Percentiles rank a stretch among this genome's conserved stretches.
phyloP scores from a whole-genome alignment of 75 land plant species.

The Cryptomeria japonica region DNA sequence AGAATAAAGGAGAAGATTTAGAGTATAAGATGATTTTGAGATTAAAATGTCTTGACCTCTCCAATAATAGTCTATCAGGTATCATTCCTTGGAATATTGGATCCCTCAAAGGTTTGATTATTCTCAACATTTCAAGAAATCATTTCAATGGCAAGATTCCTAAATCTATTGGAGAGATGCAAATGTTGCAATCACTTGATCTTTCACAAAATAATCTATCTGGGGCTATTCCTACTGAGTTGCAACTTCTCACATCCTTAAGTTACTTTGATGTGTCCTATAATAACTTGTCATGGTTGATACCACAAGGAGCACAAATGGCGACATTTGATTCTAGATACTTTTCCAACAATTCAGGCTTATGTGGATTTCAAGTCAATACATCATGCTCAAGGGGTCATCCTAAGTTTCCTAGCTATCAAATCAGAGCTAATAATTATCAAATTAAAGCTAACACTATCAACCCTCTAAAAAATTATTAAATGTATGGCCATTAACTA shows the following conservation, averaged over 20 bases:
- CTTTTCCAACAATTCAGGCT: neutral
- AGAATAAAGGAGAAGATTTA: neutral
- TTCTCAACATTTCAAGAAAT: too few relatives aligned
- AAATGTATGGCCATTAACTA: too few relatives aligned
- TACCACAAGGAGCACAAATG: too few relatives aligned
- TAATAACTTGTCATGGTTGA: neutral
- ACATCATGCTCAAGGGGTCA: neutral
- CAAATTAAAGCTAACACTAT: too few relatives aligned
- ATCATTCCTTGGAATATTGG: too few relatives aligned
- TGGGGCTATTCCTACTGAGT: conserved; percentile 19
- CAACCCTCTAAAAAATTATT: too few relatives aligned
- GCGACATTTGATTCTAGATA: too few relatives aligned
- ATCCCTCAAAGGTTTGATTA: too few relatives aligned
- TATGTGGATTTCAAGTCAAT: conserved; percentile 20
- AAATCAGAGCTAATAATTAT: too few relatives aligned
- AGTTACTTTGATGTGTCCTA: conserved; percentile 12
- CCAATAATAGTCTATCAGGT: too few relatives aligned
- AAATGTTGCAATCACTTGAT: conserved; percentile 9
- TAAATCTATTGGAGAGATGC: neutral
- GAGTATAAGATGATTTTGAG: neutral
- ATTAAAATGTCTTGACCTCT: too few relatives aligned
- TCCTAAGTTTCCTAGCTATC: too few relatives aligned
- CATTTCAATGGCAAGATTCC: conserved; percentile 22
- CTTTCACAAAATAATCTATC: conserved; percentile 19
- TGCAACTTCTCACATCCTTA: conserved; percentile 7